Conservation (phyloP, 2,329 filamentous ascomycete species). For the Pseudogymnoascus sp. region DNA sequence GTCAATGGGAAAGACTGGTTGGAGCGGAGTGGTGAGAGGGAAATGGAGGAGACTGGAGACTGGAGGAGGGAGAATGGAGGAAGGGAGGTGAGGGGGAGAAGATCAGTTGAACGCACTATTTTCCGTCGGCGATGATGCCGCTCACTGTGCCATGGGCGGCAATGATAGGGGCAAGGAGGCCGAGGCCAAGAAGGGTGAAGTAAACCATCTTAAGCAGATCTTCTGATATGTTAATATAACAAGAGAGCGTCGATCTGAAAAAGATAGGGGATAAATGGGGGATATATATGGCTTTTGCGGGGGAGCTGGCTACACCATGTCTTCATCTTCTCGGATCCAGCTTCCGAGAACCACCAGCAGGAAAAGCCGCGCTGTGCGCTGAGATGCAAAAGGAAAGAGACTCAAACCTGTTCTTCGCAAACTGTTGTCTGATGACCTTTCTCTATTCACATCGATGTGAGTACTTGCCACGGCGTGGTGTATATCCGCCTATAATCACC, state of each 20-base stretch:
- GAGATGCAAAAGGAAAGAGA: background rate
- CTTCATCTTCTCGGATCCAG: background rate
- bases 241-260: background rate
- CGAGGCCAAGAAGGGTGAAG: background rate
- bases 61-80: background rate
- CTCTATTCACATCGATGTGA: background rate
- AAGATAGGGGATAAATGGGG: background rate
- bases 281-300: background rate
- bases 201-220: background rate
- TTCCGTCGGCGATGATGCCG: slow-evolving; percentile 24
- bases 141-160: slow-evolving; percentile 24
- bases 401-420: background rate
- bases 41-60: background rate
- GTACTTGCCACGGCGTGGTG: background rate
- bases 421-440: background rate
- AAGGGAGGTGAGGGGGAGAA: background rate
- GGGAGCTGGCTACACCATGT: background rate
- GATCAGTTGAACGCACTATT: slow-evolving; percentile 19
- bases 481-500: background rate
- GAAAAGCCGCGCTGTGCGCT: background rate
- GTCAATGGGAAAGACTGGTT: background rate
- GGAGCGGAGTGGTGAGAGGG: background rate
- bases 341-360: background rate
- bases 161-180: slow-evolving; percentile 17
- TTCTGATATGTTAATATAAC: background rate